These are phyloP conservation scores for Metschnikowia gelsemii DNA, from an alignment of 805 yeast genomes.

Conservation along the genomic window DNA sequence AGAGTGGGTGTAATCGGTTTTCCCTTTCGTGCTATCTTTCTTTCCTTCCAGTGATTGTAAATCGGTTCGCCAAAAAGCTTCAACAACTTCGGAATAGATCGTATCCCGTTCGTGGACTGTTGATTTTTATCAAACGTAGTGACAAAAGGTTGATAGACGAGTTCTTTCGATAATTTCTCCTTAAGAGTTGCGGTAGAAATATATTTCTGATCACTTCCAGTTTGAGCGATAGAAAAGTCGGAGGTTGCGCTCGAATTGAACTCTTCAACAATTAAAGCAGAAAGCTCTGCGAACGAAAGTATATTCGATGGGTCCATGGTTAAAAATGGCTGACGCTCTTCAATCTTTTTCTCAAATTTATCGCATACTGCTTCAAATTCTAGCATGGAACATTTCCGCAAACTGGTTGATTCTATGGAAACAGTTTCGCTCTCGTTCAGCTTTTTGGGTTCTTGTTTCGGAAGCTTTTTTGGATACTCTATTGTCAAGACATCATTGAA, in stretches of 20 bases:
- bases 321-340: conserved; percentile 84
- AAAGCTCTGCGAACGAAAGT: conserved; percentile 66
- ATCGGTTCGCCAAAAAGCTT: conserved; percentile 61
- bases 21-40: conserved; percentile 73
- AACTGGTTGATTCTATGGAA: conserved; percentile 13
- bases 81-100: conserved; percentile 50
- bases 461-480: conserved; percentile 27
- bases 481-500: conserved; percentile 41
- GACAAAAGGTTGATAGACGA: conserved; percentile 53
- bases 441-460: conserved; percentile 13
- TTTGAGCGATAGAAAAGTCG: conserved; percentile 20
- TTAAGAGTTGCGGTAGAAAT: conserved; percentile 59
- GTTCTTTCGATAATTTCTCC: conserved; percentile 53
- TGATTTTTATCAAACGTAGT: conserved; percentile 56
- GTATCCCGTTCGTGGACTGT: conserved; percentile 25
- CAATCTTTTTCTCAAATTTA: conserved; percentile 68
- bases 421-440: conserved; percentile 1
- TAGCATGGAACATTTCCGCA: conserved; percentile 58
- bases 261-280: conserved; percentile 45
- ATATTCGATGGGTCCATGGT: conserved; percentile 81
- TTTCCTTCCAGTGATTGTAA: conserved; percentile 76
- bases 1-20: conserved; percentile 69
- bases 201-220: conserved; percentile 32
- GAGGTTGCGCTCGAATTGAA: conserved; percentile 27
- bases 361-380: conserved; percentile 83